Evolutionary conservation across 345 rosid genomes (phyloP), one percentile per base, ranked within the genome.

Genomic region (Sisymbrium altissimum): DNA sequence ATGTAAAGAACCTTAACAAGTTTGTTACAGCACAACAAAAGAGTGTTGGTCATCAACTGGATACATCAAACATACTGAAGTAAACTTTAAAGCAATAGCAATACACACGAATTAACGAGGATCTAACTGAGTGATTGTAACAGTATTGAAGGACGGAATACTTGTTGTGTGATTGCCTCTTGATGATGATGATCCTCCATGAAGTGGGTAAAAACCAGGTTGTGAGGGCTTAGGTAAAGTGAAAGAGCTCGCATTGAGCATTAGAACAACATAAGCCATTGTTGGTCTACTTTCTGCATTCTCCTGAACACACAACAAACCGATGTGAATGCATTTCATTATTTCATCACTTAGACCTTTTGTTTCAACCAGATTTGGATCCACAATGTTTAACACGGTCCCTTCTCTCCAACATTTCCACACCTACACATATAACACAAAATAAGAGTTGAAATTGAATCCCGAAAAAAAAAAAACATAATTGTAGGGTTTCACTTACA

Each of bases 241-340:
- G 38, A 52, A 53, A 72, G 70, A 63, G 21, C 1, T 9, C 30
- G 76, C 63, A 74, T 27, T 74, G 33, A 73, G 58, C 66, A 73
- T 73, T 44, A 45, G 40, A 65, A 45, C 58, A 45, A 66, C 59
- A 19, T 57, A 65, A 45, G 72, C 66, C 72, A 73, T 73, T 33
- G 66, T 73, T 73, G 66, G 78, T 65, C 72, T 65, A 44, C 30
- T 73, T 39, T 33, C 66, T 64, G 71, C 7, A 9, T 44, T 64
- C 7, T 73, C 77, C 30, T 73, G 66, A 44, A 73, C 72, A 65
- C 78, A 73, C 7, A 73, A 73, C 66, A 73, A 65, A 33, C 66
- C 62, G 30, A 50, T 62, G 41, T 71, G 75, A 9, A 71, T 71
- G 11, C 75, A 50, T 40, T 71, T 62, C 62, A 61, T 50, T 12